A percentile compares a stretch with the other conserved stretches of the same genome.
Conservation (phyloP, 176 grass and related monocot genomes). For the Eleusine indica region DNA sequence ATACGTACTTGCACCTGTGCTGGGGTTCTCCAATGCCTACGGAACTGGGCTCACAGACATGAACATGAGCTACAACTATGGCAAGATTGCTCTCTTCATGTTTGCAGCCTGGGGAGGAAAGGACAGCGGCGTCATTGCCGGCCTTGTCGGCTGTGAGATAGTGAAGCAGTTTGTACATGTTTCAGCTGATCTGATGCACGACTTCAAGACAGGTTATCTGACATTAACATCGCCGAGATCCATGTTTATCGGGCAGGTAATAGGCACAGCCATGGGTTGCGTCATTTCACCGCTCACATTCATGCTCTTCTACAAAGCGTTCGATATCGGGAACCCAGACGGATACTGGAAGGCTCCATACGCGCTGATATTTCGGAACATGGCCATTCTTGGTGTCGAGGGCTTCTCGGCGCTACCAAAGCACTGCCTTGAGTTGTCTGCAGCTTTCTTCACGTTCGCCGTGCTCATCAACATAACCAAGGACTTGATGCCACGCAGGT, state of each 20-base stretch:
- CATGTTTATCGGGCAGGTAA: slow-evolving; percentile 68
- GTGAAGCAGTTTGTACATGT: slow-evolving; percentile 76
- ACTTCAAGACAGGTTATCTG: slow-evolving; percentile 80
- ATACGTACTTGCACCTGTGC: slow-evolving; percentile 68
- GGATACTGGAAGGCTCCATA: slow-evolving; percentile 90
- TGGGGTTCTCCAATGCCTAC: slow-evolving; percentile 92
- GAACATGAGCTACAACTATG: slow-evolving; percentile 95
- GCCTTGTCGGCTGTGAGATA: slow-evolving; percentile 69
- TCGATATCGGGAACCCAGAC: slow-evolving; percentile 75
- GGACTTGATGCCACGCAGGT: slow-evolving; percentile 49
- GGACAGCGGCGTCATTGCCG: slow-evolving; percentile 68
- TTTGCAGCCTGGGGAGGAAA: slow-evolving; percentile 77
- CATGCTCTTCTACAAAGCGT: slow-evolving; percentile 78
- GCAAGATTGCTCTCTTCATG: slow-evolving; percentile 78
- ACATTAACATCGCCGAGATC: slow-evolving; percentile 77
- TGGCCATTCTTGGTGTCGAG: slow-evolving; percentile 76
- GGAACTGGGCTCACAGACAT: slow-evolving; percentile 83
- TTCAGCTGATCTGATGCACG: slow-evolving; percentile 89
- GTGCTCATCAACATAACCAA: slow-evolving; percentile 48
- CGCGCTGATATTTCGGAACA: slow-evolving; percentile 79
- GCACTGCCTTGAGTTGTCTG: slow-evolving; percentile 69
- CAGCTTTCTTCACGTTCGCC: slow-evolving; percentile 67
- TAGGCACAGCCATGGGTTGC: slow-evolving; percentile 87
- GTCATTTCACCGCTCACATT: slow-evolving; percentile 69
- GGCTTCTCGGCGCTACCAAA: slow-evolving; percentile 75